These are phyloP conservation scores for Capsicum chinense DNA, from an alignment of 257 asterid species.

Conservation along the genomic window DNA sequence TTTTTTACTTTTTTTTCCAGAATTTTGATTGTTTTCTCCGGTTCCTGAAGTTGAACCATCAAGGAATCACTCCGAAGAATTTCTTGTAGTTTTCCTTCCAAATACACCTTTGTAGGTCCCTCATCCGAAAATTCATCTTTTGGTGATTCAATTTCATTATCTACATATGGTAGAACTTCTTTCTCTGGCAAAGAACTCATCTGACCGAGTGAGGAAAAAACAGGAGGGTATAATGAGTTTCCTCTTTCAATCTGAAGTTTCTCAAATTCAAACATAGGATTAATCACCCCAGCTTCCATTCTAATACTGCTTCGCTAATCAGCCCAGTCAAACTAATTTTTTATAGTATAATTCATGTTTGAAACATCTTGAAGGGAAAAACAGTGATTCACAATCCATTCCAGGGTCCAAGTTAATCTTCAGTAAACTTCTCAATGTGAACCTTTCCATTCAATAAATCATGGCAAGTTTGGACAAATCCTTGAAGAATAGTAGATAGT, in stretches of 20 bases:
- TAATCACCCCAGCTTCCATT: constrained; percentile 51
- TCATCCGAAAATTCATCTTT: constrained; percentile 39
- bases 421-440: constrained; percentile 56
- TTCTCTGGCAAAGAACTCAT: constrained; percentile 39
- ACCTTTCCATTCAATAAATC: constrained; percentile 57
- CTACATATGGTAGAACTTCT: constrained; percentile 35
- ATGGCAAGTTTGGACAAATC: constrained; percentile 58
- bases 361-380: constrained; percentile 83
- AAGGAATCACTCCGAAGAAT: constrained; percentile 43
- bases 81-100: constrained; percentile 45
- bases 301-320: constrained; percentile 66
- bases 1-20: constrained; percentile 47
- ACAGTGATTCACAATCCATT: constrained; percentile 83
- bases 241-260: constrained; percentile 31
- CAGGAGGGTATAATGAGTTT: constrained; percentile 33
- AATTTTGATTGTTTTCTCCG: constrained; percentile 43
- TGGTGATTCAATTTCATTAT: constrained; percentile 42
- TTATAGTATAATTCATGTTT: constrained; percentile 68
- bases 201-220: constrained; percentile 33
- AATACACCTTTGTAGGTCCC: constrained; percentile 41
- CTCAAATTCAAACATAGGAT: constrained; percentile 45
- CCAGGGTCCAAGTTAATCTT: constrained; percentile 59
- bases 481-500: constrained; percentile 51
- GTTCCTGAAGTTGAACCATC: constrained; percentile 52
- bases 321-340: constrained; percentile 65